Evolutionary conservation across 352 stramenopile genomes (phyloP), one percentile per base, ranked within the genome.

Genomic region (Globisporangium spiculum): DNA sequence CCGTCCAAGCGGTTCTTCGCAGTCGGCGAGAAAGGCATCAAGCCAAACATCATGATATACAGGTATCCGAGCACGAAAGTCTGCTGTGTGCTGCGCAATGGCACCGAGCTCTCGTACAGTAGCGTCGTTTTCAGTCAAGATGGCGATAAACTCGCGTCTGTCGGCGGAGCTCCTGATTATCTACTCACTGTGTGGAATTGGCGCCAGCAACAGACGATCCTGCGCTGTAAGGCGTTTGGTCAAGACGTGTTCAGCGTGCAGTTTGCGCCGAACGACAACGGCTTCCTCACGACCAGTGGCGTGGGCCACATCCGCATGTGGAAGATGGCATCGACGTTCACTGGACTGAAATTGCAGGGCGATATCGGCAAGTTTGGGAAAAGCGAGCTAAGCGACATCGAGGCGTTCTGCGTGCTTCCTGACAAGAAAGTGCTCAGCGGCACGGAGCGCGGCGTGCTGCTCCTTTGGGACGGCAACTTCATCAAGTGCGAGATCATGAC

Each of bases 361-460:
- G 91, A 97, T 62, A 98, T 98, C 60, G 96, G 95, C 59, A 98
- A 98, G 71, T 98, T 98, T 66, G 96, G 96, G 69, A 98, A 98
- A 65, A 89, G 93, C 26, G 96, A 98, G 67, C 80, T 98, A 18
- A 97, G 82, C 52, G 96, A 98, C 75, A 90, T 98, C 36, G 86
- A 93, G 65, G 90, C 89, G 8, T 98, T 98, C 68, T 97, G 88
- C 57, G 91, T 97, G 38, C 74, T 98, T n/a, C 96, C 94, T 3
- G 93, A 98, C 67, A 96, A 96, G 54, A 98, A 98, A 71, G 92
- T 96, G 55, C 77, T 98, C n/a, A 96, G 85, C 41, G 89, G 88
- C 1, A 96, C 87, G 0, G 92, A 98, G 66, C 80, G 80, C 18
- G 92, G 92, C 22, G 80, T 90, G 41, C 71, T 98, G 34, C 70